A percentile compares a stretch with the other conserved stretches of the same genome.
Evolutionary conservation across 2,329 filamentous ascomycete genomes (phyloP).

Genomic region (Diaporthe eres): DNA sequence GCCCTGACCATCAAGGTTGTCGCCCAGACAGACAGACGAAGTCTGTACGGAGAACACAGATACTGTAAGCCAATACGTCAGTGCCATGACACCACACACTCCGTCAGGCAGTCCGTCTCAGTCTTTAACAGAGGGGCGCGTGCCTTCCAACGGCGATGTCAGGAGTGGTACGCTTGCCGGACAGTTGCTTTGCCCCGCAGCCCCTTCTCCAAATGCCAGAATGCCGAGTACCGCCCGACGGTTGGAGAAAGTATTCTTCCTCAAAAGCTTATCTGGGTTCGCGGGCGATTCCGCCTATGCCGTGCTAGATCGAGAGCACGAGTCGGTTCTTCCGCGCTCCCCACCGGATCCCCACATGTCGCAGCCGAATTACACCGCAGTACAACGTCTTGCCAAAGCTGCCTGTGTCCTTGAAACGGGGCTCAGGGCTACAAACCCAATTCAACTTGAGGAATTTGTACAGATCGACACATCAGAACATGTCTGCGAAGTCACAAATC

Average conservation of each 20-base stretch:
- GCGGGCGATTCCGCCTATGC: background rate
- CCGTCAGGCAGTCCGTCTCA: conserved; percentile 1
- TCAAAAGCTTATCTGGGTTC: conserved; percentile 11
- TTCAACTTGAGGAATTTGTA: background rate
- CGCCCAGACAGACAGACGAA: background rate
- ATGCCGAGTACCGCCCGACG: conserved; percentile 18
- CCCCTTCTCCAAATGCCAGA: background rate
- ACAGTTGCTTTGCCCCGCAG: background rate
- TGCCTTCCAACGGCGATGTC: background rate
- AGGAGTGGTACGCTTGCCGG: background rate
- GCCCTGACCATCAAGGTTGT: background rate
- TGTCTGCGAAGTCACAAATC: background rate
- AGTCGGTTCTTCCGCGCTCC: background rate
- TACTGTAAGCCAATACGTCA: background rate
- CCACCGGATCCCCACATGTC: conserved; percentile 12
- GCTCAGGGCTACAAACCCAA: no score
- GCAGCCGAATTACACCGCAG: background rate
- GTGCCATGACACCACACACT: background rate
- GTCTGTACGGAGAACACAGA: background rate
- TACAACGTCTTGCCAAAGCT: background rate
- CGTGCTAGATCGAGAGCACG: background rate
- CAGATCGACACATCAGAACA: no score
- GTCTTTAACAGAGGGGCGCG: background rate
- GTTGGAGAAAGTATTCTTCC: conserved; percentile 9
- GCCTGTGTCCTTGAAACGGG: no score